Base-by-base conservation (phyloP, 2,329 filamentous ascomycete genomes). In the Dactylellina drechsleri region DNA sequence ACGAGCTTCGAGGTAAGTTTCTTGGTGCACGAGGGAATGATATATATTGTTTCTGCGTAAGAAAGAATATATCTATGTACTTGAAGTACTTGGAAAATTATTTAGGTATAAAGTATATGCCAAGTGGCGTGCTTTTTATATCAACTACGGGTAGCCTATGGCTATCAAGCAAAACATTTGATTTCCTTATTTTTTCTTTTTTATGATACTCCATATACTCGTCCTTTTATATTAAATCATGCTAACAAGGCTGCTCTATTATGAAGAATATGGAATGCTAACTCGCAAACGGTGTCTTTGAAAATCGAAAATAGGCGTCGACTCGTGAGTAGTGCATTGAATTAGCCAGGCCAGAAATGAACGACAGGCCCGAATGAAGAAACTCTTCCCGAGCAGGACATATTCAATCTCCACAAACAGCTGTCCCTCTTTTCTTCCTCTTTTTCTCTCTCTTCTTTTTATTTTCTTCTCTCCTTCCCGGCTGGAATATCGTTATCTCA, bases 291-390 rank as follows among this genome's bases (percentile, higher is more conserved):
- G 43, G 16, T 47, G 13, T 47, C 13, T 47, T 15, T 52, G 49
- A 18, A 13, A n/a, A 20, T 18, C 20, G n/a, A 20, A 56, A 60
- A 68, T 68, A 68, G 65, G 65, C 45, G 49, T 36, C 54, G 16
- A 13, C 18, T 20, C 43, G 8, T 23, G 26, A 36, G 52, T 12
- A 13, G 18, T 60, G 64, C 54, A 28, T 43, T 23, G 56, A 50
- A 47, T 49, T 53, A 60, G 57, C 57, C 59, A 57, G 57, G 58
- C 57, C 49, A 56, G 66, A 70, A 66, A 73, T 61, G 60, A 66
- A 66, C 61, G 28, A 61, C 16, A 65, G 20, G 47, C 58, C 68
- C 68, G 60, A 73, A 73, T 66, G 56, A 31, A 73, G 68, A 65
- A 73, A 54, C 61, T 73, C 68, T 60, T 59, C 54, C 68, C 68